These are phyloP conservation scores for Noccaea bulbosa DNA, from an alignment of 345 rosid genomes.

Conservation along the genomic window DNA sequence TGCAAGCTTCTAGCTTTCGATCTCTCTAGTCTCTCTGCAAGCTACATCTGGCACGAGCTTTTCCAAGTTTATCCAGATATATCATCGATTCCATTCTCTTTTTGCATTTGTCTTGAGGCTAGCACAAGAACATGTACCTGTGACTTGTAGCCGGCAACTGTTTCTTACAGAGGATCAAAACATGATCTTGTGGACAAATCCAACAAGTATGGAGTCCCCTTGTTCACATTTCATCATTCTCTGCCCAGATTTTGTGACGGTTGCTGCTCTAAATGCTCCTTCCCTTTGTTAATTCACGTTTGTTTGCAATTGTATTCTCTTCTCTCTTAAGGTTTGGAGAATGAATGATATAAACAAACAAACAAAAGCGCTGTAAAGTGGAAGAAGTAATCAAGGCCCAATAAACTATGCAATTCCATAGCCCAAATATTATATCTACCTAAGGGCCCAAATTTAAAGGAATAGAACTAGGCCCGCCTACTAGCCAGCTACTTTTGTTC, in stretches of 20 bases:
- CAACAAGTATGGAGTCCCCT: slow-evolving; percentile 7
- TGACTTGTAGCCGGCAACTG: not conserved
- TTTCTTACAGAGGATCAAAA: not conserved
- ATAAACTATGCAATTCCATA: too few species aligned
- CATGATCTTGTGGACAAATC: not conserved
- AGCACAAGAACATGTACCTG: not conserved
- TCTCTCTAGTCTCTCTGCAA: slow-evolving; percentile 27
- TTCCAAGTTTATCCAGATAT: slow-evolving; percentile 22
- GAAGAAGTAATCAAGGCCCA: too few species aligned
- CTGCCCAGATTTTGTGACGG: not conserved
- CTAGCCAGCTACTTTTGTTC: not conserved
- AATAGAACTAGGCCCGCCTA: not conserved
- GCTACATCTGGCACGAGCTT: slow-evolving; percentile 26
- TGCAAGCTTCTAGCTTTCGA: slow-evolving; percentile 34
- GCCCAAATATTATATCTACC: not conserved
- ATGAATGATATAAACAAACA: not conserved
- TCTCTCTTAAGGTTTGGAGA: not conserved
- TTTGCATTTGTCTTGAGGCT: slow-evolving; percentile 21
- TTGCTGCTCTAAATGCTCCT: not conserved
- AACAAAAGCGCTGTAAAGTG: too few species aligned
- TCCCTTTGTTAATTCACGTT: not conserved
- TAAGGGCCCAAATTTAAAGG: slow-evolving; percentile 7
- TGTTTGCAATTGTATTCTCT: not conserved
- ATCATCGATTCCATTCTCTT: slow-evolving; percentile 7
- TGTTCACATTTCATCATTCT: slow-evolving; percentile 4